Evolutionary conservation across 495 filamentous ascomycete genomes (phyloP), one percentile per base, ranked within the genome.

Genomic region (Hamigera avellanea): DNA sequence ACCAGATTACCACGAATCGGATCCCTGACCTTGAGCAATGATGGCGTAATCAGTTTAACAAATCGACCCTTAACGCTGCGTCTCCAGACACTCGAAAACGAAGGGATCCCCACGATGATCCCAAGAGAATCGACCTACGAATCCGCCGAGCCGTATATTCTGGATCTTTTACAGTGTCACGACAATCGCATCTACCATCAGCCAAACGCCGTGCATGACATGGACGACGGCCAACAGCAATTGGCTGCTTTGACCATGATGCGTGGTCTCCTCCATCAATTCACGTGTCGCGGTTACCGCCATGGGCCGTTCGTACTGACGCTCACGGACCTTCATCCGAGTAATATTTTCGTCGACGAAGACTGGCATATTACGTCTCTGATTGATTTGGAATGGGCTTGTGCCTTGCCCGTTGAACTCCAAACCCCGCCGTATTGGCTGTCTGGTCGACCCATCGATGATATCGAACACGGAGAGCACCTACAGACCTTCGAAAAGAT

Each of bases 271-370:
- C 32, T 46, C 1, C 50, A 44, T 33, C 52, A 43, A 2, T 58
- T 49, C 16, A 31, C 52, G 12, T 12, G 19, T 10, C 39, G 34
- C 9, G 41, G 54, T 12, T 39, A 14, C 17, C 50, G 49, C 6
- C 7, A 44, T 14, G 48, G 50, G 2, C 56, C 50, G 14, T 59
- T 52, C 32, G 8, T 52, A 1, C 33, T 46, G 9, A 40, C 12
- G 0, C 44, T 56, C 10, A 53, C 49, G 2, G 50, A 57, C 34
- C 43, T 57, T 1, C 42, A 57, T 37, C 37, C 13, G 14, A 54
- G 49, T 28, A 66, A 62, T 26, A 53, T 62, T 14, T 52, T 62
- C 23, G 55, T 62, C 27, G 59, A 65, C 32, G 29, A 37, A 3
- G 23, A 53, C 1, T 50, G 49, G 49, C 25, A 50, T 39, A 44